Percentiles rank a stretch among this genome's conserved stretches.
These are phyloP conservation scores for Lolium perenne DNA, from an alignment of 176 grass and related monocot genomes.

Conservation along the genomic window DNA sequence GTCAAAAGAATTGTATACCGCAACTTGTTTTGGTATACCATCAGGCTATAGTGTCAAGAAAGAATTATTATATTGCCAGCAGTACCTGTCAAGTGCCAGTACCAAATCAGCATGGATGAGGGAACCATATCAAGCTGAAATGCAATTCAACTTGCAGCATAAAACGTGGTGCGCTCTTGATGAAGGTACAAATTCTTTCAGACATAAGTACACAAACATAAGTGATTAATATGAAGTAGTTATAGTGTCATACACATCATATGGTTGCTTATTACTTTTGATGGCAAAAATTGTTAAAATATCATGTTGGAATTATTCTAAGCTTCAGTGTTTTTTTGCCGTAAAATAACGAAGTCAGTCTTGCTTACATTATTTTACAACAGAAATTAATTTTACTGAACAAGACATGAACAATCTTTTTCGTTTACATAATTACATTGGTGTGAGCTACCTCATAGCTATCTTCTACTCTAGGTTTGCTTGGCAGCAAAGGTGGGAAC, in stretches of 20 bases:
- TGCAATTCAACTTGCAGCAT: slow-evolving; percentile 48
- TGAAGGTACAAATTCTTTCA: slow-evolving; percentile 28
- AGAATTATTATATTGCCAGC: slow-evolving; percentile 24
- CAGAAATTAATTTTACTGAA: slow-evolving; percentile 2
- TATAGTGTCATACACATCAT: neutral
- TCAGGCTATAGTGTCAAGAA: slow-evolving; percentile 6
- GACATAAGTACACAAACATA: slow-evolving; percentile 2
- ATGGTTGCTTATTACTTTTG: neutral
- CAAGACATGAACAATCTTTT: neutral
- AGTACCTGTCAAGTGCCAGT: slow-evolving; percentile 33
- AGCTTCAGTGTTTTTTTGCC: slow-evolving; percentile 9
- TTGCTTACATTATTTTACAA: slow-evolving; percentile 24
- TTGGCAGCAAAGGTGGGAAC: slow-evolving; percentile 51
- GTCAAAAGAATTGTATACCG: slow-evolving; percentile 25
- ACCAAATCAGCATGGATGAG: slow-evolving; percentile 49
- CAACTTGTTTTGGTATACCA: slow-evolving; percentile 34
- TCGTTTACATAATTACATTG: neutral
- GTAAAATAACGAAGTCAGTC: neutral
- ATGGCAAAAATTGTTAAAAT: neutral
- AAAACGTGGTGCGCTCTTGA: slow-evolving; percentile 36
- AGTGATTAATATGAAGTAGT: slow-evolving; percentile 31
- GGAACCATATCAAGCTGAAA: slow-evolving; percentile 56
- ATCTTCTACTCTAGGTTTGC: slow-evolving; percentile 49
- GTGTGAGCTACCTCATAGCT: slow-evolving; percentile 28
- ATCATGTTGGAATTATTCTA: slow-evolving; percentile 1